phyloP scores from a whole-genome alignment of 495 filamentous ascomycete species.

The Penicillium mononematosum region DNA sequence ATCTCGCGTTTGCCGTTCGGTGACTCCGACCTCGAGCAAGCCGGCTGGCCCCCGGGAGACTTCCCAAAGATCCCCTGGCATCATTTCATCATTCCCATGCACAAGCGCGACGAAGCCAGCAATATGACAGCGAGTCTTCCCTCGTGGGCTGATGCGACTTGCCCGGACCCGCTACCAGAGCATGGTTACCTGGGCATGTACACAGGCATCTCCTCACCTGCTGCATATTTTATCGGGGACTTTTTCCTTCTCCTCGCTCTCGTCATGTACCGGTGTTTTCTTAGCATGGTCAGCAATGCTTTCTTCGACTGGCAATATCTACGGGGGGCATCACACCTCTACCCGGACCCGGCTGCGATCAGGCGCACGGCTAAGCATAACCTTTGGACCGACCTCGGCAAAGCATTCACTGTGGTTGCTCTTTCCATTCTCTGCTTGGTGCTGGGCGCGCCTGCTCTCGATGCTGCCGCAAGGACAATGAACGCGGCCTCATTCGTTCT shows the following conservation, averaged over 20 bases:
- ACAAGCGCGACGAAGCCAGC: slow-evolving; percentile 21
- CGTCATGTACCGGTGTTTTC: not conserved
- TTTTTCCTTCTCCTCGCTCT: not conserved
- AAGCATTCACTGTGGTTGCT: not conserved
- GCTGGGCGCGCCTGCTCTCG: slow-evolving; percentile 1
- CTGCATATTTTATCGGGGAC: not conserved
- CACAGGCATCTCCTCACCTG: not conserved
- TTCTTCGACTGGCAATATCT: not conserved
- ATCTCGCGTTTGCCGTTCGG: slow-evolving; percentile 42
- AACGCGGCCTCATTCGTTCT: not conserved
- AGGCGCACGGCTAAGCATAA: too few species aligned
- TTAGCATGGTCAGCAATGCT: fast-evolving
- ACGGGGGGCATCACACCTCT: not conserved
- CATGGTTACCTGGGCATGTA: slow-evolving; percentile 4
- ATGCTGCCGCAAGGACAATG: not conserved
- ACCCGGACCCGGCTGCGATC: not conserved
- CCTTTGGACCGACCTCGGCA: not conserved
- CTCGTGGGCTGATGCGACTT: not conserved
- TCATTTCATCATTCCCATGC: slow-evolving; percentile 42
- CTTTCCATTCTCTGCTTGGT: not conserved
- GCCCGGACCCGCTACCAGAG: not conserved
- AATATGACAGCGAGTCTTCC: not conserved
- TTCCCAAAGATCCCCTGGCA: slow-evolving; percentile 44
- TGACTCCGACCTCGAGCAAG: slow-evolving; percentile 37
- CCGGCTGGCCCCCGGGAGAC: slow-evolving; percentile 30